These are phyloP conservation scores for Ampelocalamus luodianensis DNA, from an alignment of 176 grass and related monocot species.

Conservation along the genomic window DNA sequence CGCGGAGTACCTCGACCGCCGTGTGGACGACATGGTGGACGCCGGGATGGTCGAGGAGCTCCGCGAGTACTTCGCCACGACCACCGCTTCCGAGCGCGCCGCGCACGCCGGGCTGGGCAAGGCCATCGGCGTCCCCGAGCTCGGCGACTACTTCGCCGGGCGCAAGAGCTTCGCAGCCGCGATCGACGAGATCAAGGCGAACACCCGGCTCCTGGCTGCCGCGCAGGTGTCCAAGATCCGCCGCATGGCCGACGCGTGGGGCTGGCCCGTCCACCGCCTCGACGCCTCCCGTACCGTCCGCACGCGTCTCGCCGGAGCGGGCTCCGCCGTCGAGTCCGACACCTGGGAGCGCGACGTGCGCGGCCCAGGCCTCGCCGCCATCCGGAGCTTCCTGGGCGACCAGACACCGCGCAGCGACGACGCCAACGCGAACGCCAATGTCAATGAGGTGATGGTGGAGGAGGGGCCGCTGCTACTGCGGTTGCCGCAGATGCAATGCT, in stretches of 20 bases:
- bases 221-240: slow-evolving; percentile 71
- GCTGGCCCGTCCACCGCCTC: slow-evolving; percentile 60
- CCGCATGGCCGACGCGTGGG: slow-evolving; percentile 53
- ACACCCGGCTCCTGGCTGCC: slow-evolving; percentile 62
- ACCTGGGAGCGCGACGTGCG: slow-evolving; percentile 72
- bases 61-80: slow-evolving; percentile 49
- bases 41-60: slow-evolving; percentile 79
- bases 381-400: slow-evolving; percentile 56
- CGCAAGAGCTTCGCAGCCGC: slow-evolving; percentile 33
- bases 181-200: slow-evolving; percentile 66
- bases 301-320: slow-evolving; percentile 38
- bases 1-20: slow-evolving; percentile 60
- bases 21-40: slow-evolving; percentile 77
- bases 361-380: slow-evolving; percentile 48
- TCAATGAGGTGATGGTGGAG: background rate
- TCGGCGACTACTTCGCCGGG: slow-evolving; percentile 49
- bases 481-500: slow-evolving; percentile 38
- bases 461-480: background rate
- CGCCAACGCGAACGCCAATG: background rate
- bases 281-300: slow-evolving; percentile 61
- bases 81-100: slow-evolving; percentile 31
- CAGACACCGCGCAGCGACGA: background rate
- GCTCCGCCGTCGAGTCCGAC: background rate
- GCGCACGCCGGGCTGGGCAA: slow-evolving; percentile 56
- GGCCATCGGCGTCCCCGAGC: slow-evolving; percentile 84